These are phyloP conservation scores for Solanum chaucha DNA, from an alignment of 257 asterid genomes.

Conservation along the genomic window DNA sequence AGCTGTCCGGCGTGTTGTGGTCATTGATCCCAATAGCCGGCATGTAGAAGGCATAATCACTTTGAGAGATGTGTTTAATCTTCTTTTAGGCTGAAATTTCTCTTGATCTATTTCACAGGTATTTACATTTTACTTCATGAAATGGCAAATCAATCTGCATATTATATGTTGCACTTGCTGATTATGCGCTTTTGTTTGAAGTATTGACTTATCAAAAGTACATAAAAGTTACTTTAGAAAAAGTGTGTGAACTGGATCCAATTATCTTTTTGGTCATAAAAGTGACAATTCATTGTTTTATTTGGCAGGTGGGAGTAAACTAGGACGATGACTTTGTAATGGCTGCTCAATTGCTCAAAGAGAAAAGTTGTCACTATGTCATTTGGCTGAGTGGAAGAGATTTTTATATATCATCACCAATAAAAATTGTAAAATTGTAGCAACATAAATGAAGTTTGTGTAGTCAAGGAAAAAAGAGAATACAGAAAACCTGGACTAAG, in stretches of 20 bases:
- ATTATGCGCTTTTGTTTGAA: not conserved
- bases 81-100: conserved; percentile 20
- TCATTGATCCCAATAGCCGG: conserved; percentile 30
- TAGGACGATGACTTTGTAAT: not conserved
- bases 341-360: not conserved
- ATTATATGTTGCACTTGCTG: not conserved
- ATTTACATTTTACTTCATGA: not conserved
- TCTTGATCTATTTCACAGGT: not conserved
- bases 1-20: conserved; percentile 47
- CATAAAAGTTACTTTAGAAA: not conserved
- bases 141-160: not conserved
- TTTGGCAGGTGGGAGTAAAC: not conserved
- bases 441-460: not conserved
- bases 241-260: not conserved
- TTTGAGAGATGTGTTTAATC: conserved; percentile 40
- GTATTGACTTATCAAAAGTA: not conserved
- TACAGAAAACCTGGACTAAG: not conserved
- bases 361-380: not conserved
- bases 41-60: conserved; percentile 61
- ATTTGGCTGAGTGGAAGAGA: not conserved
- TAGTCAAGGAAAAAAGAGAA: not conserved
- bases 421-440: not conserved
- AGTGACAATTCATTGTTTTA: not conserved
- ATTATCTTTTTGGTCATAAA: not conserved
- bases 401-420: not conserved